Base-by-base conservation (phyloP, 306 rosid genomes). In the Glycyrrhiza uralensis region DNA sequence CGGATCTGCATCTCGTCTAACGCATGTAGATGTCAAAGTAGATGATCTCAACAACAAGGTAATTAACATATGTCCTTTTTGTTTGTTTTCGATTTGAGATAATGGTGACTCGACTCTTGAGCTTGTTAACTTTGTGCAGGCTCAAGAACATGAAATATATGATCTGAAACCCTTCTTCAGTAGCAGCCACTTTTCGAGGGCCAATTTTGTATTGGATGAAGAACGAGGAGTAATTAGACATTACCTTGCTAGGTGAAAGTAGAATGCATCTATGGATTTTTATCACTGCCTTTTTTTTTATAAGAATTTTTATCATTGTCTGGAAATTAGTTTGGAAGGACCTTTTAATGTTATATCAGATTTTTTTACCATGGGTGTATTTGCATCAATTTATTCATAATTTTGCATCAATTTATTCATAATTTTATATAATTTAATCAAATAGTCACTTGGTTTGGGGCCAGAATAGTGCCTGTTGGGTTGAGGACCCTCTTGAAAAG, bases 121-220 rank as follows among this genome's bases (percentile, higher is more conserved):
- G 41, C 65, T 84, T 74, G 57, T 51, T 60, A 33, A 7, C 32
- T 1, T 10, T 45, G 13, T 84, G 85, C 96, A 94, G 99, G 97
- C 97, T 59, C 94, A 88, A 69, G 99, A 91, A 60, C 89, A 91
- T 51, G 99, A 94, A 71, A 89, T 94, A 20, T 81, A 76, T 64
- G 97, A 91, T 89, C 84, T 94, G 49, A 85, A 66, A 30, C 96
- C 95, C 51, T 94, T 94, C 89, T 94, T 94, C 79, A 74, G 64
- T 10, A 94, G 98, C 78, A 63, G 80, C 47, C 85, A 79, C 32
- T 91, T 94, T 75, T 69, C 92, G 5, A 61, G 78, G 60, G 86
- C 97, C 69, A 77, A 86, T 56, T 94, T 87, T 81, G 80, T 60
- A 17, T 64, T 91, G 85, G 94, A 86, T 69, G 92, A 86, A 76